Evolutionary conservation across 768 basidiomycete genomes (phyloP).

Genomic region (Daedalea quercina): DNA sequence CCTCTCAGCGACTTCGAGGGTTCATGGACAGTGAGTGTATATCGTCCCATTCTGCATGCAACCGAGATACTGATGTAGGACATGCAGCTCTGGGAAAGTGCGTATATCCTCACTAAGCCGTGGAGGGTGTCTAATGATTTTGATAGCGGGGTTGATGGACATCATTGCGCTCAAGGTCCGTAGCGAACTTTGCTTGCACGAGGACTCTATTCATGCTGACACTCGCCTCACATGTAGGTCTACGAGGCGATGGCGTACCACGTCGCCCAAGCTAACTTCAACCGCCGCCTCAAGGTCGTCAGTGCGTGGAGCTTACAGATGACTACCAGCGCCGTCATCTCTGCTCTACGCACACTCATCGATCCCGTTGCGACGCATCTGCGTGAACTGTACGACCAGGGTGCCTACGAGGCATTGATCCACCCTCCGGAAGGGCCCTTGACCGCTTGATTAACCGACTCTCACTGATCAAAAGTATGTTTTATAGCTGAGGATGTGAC

Average conservation of each 20-base stretch:
- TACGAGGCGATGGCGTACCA: conserved; percentile 95
- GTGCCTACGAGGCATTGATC: conserved; percentile 7
- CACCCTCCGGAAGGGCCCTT: neutral
- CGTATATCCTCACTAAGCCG: conserved; percentile 21
- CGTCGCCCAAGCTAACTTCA: conserved; percentile 85
- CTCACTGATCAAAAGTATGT: neutral
- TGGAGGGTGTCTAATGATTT: neutral
- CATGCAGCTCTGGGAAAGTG: conserved; percentile 87
- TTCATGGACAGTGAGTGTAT: conserved; percentile 81
- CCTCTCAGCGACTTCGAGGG: conserved; percentile 88
- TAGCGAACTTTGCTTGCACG: neutral
- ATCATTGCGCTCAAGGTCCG: conserved; percentile 79
- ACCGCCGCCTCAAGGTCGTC: conserved; percentile 84
- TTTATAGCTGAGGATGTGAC: neutral
- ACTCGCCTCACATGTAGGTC: conserved; percentile 34
- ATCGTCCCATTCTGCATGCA: conserved; percentile 1
- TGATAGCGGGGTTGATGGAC: conserved; percentile 85
- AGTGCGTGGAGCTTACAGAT: conserved; percentile 93
- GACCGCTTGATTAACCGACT: neutral
- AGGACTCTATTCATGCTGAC: too few relatives aligned
- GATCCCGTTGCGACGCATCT: conserved; percentile 48
- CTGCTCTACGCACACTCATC: conserved; percentile 67
- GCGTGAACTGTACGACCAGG: conserved; percentile 24
- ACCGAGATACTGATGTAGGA: conserved; percentile 10
- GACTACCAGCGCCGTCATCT: conserved; percentile 83